A percentile compares a stretch with the other conserved stretches of the same genome.
These are phyloP conservation scores for Nicotiana attenuata DNA, from an alignment of 257 asterid genomes.

Conservation along the genomic window DNA sequence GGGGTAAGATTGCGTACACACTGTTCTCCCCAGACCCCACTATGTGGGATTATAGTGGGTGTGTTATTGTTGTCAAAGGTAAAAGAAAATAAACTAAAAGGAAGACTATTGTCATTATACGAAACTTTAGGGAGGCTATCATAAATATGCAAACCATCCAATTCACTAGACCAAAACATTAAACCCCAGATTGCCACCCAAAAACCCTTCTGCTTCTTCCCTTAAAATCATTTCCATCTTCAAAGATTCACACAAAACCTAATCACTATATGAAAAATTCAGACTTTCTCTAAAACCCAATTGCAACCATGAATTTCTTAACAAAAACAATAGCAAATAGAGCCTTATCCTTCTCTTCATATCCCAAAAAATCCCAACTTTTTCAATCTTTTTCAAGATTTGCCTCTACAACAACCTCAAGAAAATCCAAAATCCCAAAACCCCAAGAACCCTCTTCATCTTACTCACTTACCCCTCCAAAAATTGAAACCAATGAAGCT, in stretches of 20 bases:
- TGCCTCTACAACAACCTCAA: conserved; percentile 26
- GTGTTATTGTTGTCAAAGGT: too few relatives aligned
- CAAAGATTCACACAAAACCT: not conserved
- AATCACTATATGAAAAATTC: not conserved
- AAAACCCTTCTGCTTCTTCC: not conserved
- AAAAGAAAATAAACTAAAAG: not conserved
- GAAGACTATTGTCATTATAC: not conserved
- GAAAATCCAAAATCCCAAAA: conserved; percentile 8
- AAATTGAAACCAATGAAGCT: conserved; percentile 21
- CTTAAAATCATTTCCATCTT: not conserved
- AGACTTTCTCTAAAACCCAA: not conserved
- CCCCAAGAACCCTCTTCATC: conserved; percentile 17
- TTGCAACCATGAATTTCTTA: conserved; percentile 44
- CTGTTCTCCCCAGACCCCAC: too few relatives aligned
- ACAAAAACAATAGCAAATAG: conserved; percentile 32
- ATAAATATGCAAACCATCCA: not conserved
- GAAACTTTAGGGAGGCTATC: not conserved
- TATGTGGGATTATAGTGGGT: too few relatives aligned
- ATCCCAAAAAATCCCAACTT: conserved; percentile 15
- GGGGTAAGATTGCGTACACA: too few relatives aligned
- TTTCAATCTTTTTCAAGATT: conserved; percentile 23
- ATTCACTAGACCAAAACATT: not conserved
- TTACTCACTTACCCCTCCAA: conserved; percentile 21
- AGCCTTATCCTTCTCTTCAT: conserved; percentile 17
- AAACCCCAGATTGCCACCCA: not conserved